phyloP scores from a whole-genome alignment of 169 alveolate species.

The Eimeria falciformis region DNA sequence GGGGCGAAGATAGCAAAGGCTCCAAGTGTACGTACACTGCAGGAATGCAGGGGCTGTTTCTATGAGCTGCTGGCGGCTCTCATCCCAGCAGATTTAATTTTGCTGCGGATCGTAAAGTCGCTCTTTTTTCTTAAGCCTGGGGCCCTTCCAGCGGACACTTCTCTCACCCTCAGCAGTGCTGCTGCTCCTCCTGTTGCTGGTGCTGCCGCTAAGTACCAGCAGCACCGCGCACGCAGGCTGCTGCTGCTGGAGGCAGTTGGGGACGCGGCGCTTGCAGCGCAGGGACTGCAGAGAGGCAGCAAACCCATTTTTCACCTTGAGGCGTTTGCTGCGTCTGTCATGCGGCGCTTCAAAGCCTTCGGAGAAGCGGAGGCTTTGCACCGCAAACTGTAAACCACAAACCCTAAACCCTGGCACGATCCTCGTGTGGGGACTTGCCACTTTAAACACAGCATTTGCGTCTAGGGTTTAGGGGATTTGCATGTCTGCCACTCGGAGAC shows the following conservation, averaged over 20 bases:
- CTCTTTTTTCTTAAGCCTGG: constrained; percentile 4
- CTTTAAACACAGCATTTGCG: no score
- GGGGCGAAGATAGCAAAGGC: neutral
- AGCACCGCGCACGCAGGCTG: constrained; percentile 10
- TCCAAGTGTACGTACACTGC: constrained; percentile 34
- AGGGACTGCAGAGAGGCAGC: constrained; percentile 85
- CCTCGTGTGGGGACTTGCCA: no score
- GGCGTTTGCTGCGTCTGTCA: constrained; percentile 87
- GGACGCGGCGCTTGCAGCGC: constrained; percentile 67
- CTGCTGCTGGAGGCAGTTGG: constrained; percentile 38
- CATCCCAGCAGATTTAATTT: constrained; percentile 44
- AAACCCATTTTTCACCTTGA: constrained; percentile 89
- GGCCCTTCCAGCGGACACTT: neutral
- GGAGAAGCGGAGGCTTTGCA: neutral
- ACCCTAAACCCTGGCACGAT: no score
- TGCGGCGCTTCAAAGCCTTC: constrained; percentile 69
- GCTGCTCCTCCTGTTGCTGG: neutral
- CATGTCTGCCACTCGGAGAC: no score
- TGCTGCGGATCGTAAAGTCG: neutral
- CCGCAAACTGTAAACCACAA: neutral
- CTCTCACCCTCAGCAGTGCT: neutral
- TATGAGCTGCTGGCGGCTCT: constrained; percentile 53
- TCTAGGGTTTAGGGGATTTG: no score
- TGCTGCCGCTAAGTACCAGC: neutral
- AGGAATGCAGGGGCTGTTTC: constrained; percentile 35